A percentile compares a stretch with the other conserved stretches of the same genome.
Conservation (phyloP, 345 rosid species). For the Populus euphratica region DNA sequence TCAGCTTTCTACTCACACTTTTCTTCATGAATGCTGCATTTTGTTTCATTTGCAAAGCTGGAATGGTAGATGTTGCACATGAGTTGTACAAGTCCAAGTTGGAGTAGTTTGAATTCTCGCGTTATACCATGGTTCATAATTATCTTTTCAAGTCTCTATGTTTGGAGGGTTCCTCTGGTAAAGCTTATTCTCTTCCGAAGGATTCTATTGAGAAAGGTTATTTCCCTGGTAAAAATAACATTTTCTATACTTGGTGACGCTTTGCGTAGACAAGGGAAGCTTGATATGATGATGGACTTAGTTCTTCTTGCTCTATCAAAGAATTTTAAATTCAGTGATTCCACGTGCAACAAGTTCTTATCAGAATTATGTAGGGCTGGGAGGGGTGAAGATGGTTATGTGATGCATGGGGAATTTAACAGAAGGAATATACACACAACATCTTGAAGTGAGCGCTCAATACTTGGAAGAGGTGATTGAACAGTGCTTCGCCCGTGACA, state of each 20-base stretch:
- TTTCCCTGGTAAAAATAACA: constrained; percentile 50
- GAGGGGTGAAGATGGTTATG: constrained; percentile 59
- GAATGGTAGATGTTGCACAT: constrained; percentile 69
- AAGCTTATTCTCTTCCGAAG: constrained; percentile 56
- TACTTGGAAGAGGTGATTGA: constrained; percentile 48
- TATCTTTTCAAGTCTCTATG: constrained; percentile 69
- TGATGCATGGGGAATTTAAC: constrained; percentile 43
- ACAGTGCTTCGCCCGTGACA: constrained; percentile 55
- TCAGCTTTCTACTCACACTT: constrained; percentile 47
- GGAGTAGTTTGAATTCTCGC: constrained; percentile 48
- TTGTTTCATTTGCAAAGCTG: constrained; percentile 82
- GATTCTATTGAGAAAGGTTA: constrained; percentile 49
- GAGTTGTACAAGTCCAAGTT: constrained; percentile 59
- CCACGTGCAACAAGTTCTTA: constrained; percentile 44
- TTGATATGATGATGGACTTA: constrained; percentile 63
- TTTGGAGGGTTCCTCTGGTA: constrained; percentile 37
- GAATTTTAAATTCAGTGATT: constrained; percentile 38
- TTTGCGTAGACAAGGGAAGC: constrained; percentile 56
- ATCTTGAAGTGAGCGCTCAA: constrained; percentile 29
- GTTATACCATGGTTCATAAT: constrained; percentile 46
- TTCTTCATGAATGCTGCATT: constrained; percentile 59
- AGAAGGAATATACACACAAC: constrained; percentile 23
- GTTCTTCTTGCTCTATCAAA: constrained; percentile 38
- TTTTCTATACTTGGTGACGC: constrained; percentile 54
- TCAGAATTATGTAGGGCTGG: constrained; percentile 45